Conservation (phyloP, 2,329 filamentous ascomycete genomes). For the Tetracladium maxilliforme region DNA sequence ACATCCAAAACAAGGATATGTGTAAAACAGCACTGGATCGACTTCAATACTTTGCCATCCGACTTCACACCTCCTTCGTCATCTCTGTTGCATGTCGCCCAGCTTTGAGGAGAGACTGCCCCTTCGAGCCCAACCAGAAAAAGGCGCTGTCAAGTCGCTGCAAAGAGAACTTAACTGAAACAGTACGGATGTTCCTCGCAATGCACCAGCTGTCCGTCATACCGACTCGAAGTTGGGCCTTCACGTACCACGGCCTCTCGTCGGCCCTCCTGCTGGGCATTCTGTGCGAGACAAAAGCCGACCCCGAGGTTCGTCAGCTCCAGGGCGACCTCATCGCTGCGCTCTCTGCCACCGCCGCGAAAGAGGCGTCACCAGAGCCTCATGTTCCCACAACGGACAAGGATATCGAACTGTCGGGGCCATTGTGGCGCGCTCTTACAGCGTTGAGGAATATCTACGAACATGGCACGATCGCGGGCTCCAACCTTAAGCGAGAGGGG, state of each 20-base stretch:
- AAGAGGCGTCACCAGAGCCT: too few species aligned
- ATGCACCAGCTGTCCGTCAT: slow-evolving; percentile 56
- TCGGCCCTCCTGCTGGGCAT: slow-evolving; percentile 51
- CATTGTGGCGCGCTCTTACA: slow-evolving; percentile 42
- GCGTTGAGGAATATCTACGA: slow-evolving; percentile 53
- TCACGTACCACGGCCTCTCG: slow-evolving; percentile 52
- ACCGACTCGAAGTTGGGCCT: slow-evolving; percentile 52
- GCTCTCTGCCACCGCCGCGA: slow-evolving; percentile 47
- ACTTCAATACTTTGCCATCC: slow-evolving; percentile 47
- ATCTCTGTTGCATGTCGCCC: slow-evolving; percentile 51
- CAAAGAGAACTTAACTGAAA: slow-evolving; percentile 47
- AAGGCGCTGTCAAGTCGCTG: slow-evolving; percentile 39
- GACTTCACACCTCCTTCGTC: slow-evolving; percentile 50
- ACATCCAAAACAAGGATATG: slow-evolving; percentile 41
- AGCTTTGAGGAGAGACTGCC: slow-evolving; percentile 28
- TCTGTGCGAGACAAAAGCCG: slow-evolving; percentile 45
- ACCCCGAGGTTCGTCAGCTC: slow-evolving; percentile 46
- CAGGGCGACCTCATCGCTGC: slow-evolving; percentile 50
- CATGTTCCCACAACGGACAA: too few species aligned
- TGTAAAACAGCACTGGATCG: slow-evolving; percentile 49
- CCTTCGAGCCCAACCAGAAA: slow-evolving; percentile 36
- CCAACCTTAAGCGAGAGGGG: slow-evolving; percentile 5
- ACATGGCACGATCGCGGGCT: slow-evolving; percentile 41
- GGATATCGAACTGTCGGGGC: slow-evolving; percentile 42
- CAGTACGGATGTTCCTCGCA: slow-evolving; percentile 52